phyloP scores from a whole-genome alignment of 202 grass and related monocot genomes.

The Brachypodium distachyon region DNA sequence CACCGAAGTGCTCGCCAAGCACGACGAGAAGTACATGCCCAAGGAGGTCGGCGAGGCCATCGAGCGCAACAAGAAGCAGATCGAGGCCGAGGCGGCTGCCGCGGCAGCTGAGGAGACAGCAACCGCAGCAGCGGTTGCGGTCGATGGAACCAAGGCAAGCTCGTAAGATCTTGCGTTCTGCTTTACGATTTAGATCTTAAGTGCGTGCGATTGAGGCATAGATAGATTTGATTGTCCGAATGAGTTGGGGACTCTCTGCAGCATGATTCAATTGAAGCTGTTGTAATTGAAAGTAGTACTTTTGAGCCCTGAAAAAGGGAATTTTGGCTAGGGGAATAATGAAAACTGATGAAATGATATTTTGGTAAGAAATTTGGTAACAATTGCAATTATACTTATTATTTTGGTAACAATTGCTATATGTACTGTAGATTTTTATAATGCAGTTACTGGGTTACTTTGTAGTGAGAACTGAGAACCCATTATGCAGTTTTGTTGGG shows the following conservation, averaged over 20 bases:
- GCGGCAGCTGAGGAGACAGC: not conserved
- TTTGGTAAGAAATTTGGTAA: not conserved
- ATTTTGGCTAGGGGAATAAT: constrained; percentile 34
- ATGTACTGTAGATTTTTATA: not conserved
- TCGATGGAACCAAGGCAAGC: constrained; percentile 25
- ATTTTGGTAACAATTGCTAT: constrained; percentile 2
- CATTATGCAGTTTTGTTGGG: not conserved
- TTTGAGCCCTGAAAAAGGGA: not conserved
- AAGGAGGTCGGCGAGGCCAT: constrained; percentile 85
- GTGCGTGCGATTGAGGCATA: constrained; percentile 16
- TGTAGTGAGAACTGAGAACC: not conserved
- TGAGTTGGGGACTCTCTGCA: not conserved
- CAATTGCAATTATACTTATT: constrained; percentile 8
- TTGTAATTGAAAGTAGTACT: constrained; percentile 9
- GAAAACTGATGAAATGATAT: not conserved
- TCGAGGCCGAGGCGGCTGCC: constrained; percentile 30
- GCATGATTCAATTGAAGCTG: constrained; percentile 13
- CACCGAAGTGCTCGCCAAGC: constrained; percentile 93
- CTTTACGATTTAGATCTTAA: constrained; percentile 30
- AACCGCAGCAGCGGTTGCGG: not conserved
- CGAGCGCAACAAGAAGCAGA: constrained; percentile 81
- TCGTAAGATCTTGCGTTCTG: constrained; percentile 28
- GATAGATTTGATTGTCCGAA: constrained; percentile 19
- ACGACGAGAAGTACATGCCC: constrained; percentile 99
- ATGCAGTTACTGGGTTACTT: not conserved